A percentile compares a stretch with the other conserved stretches of the same genome.
Evolutionary conservation across 768 basidiomycete genomes (phyloP).

Genomic region (Multifurca ochricompacta): DNA sequence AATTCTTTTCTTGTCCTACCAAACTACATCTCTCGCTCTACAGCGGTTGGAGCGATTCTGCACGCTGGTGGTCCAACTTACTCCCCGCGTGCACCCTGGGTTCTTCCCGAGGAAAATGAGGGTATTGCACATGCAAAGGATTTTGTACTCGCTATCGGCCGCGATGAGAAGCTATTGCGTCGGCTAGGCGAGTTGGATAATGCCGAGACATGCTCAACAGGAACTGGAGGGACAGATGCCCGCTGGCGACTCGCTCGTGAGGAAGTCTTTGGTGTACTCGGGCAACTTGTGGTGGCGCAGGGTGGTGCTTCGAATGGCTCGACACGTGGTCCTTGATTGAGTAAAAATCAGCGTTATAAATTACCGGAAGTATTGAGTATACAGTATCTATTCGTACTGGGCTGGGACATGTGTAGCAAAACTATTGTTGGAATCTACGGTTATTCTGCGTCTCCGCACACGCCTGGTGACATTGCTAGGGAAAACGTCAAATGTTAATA

Average conservation of each 20-base stretch:
- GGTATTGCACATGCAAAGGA: conserved; percentile 35
- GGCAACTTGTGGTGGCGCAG: conserved; percentile 26
- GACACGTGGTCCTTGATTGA: background rate
- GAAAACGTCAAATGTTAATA: too few species aligned
- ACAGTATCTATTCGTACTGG: background rate
- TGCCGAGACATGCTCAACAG: conserved; percentile 62
- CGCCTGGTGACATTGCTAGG: background rate
- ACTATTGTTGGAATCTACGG: background rate
- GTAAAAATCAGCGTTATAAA: too few species aligned
- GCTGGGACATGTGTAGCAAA: background rate
- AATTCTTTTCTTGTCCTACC: conserved; percentile 79
- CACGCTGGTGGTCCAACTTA: conserved; percentile 50
- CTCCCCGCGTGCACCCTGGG: conserved; percentile 31
- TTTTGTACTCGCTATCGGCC: conserved; percentile 58
- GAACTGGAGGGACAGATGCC: conserved; percentile 70
- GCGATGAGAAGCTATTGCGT: conserved; percentile 72
- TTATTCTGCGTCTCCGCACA: background rate
- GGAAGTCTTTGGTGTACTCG: conserved; percentile 32
- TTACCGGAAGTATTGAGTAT: too few species aligned
- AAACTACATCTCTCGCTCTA: conserved; percentile 76
- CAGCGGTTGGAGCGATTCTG: conserved; percentile 72
- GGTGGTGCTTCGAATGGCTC: background rate
- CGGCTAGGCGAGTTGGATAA: conserved; percentile 67
- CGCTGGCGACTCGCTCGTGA: conserved; percentile 49
- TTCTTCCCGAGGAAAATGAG: conserved; percentile 28